Evolutionary conservation across 345 rosid genomes (phyloP).

Genomic region (Pelargonium nanum): DNA sequence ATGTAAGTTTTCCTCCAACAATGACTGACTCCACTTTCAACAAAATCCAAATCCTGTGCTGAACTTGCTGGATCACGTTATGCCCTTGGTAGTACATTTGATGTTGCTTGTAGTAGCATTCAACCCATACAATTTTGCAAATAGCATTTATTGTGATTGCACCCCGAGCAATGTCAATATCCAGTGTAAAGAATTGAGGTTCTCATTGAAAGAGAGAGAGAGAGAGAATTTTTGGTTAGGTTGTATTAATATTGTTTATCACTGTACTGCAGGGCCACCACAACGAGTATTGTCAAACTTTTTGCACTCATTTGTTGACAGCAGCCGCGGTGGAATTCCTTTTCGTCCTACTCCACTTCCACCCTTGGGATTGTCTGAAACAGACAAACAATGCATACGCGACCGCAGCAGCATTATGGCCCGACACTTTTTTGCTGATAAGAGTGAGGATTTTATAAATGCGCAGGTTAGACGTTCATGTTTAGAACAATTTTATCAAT

Average conservation of each 20-base stretch:
- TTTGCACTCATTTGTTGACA: constrained; percentile 89
- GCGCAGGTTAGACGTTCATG: constrained; percentile 46
- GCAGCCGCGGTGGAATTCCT: constrained; percentile 76
- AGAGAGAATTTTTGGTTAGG: not conserved
- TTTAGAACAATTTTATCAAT: constrained; percentile 5
- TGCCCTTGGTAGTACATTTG: not conserved
- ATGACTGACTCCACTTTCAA: not conserved
- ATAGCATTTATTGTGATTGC: not conserved
- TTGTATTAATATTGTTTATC: not conserved
- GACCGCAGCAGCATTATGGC: constrained; percentile 99
- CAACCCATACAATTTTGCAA: not conserved
- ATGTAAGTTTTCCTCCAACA: not conserved
- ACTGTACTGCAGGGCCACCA: constrained; percentile 67
- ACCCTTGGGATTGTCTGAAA: constrained; percentile 67
- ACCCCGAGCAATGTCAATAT: not conserved
- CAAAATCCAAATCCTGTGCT: not conserved
- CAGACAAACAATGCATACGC: constrained; percentile 96
- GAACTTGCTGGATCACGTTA: not conserved
- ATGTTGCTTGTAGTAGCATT: not conserved
- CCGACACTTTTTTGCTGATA: constrained; percentile 82
- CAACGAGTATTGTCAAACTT: constrained; percentile 77
- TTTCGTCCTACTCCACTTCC: constrained; percentile 82
- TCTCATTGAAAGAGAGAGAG: too few relatives aligned
- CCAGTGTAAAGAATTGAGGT: not conserved
- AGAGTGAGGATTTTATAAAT: constrained; percentile 80